Evolutionary conservation across 2,329 filamentous ascomycete species (phyloP), one percentile per base, ranked within the genome.

Genomic region (Fusarium piperis): DNA sequence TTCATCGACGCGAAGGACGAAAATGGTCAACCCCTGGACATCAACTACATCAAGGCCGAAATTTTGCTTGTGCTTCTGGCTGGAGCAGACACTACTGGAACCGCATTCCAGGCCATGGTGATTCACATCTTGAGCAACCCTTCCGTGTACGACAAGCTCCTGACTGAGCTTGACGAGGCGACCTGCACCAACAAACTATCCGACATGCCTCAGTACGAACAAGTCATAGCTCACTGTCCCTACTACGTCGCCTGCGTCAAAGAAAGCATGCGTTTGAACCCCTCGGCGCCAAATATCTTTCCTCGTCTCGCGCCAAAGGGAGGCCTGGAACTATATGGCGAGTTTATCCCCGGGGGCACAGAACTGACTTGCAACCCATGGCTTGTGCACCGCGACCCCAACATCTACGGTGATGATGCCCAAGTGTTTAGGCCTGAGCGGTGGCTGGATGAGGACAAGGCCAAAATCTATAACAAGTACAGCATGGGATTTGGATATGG

Each of bases 191-290:
- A 85, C 80, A 73, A 82, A 78, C 32, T 81, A 83, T 68, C 80
- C 69, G 4, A 82, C 80, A 16, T 79, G 76, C 52, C 76, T 0
- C 68, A 72, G 26, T 73, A 73, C 86, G 74, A 72, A 4, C 63
- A 72, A 4, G 63, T 72, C 3, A 12, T 71, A 1, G 57, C 60
- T 2, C 28, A 72, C 35, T 73, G 70, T 9, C 85, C 85, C 0
- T 90, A 88, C 66, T 79, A 89, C 16, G 83, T 88, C 65, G 86
- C 86, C 0, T 82, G 85, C 4, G 83, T 89, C 39, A 87, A 87
- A 58, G 87, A 89, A 73, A 83, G 84, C 0, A 75, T 89, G 18
- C 83, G 88, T 15, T 77, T 89, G 20, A 84, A 87, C 56, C 81
- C 86, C 1, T 83, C 85, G 0, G 82, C 83, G 0, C 86, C 85